Evolutionary conservation across 2,329 filamentous ascomycete species (phyloP), one percentile per base, ranked within the genome.

Genomic region (Septoria petroselini): DNA sequence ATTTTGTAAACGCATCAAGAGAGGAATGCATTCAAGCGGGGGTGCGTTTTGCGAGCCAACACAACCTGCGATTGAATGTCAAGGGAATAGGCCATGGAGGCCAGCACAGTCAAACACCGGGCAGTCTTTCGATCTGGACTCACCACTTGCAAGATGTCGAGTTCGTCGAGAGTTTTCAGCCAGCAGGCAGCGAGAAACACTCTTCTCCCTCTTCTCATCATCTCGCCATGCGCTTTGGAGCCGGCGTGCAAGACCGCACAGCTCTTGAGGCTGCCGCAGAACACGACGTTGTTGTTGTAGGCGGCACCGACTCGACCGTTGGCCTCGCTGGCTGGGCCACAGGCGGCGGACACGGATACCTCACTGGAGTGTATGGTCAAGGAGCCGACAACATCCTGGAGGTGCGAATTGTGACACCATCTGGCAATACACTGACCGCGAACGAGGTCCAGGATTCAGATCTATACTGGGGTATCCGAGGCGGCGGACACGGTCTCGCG

Each of bases 1-100:
- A 48, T 23, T 41, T 45, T 1, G 41, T 51, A 18, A 51, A 51
- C 29, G 48, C 48, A n/a, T 46, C 48, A 4, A 19, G 30, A 9
- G n/a, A 15, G 3, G 23, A n/a, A 19, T 33, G 46, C 25, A 29
- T 51, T 8, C n/a, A 35, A 14, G 41, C 21, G 3, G 41, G 33
- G 3, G 14, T 51, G 19, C n/a, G n/a, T n/a, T 51, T 51, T 18
- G 48, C 48, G 8, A 40, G 19, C 14, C 9, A 72, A 7, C 64
- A 76, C 54, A 77, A 76, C 56, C 65, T 82, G 37, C 73, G 79
- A 2, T 59, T 82, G 0, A 67, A 80, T 2, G 54, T 72, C 11
- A 62, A 66, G 4, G 71, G 71, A 53, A 73, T 68, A 0, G 70
- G 71, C 2, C 71, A 74, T 14, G 30, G 31, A 48, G 57, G 14